Conservation (phyloP, 306 rosid species). For the Vigna unguiculata region DNA sequence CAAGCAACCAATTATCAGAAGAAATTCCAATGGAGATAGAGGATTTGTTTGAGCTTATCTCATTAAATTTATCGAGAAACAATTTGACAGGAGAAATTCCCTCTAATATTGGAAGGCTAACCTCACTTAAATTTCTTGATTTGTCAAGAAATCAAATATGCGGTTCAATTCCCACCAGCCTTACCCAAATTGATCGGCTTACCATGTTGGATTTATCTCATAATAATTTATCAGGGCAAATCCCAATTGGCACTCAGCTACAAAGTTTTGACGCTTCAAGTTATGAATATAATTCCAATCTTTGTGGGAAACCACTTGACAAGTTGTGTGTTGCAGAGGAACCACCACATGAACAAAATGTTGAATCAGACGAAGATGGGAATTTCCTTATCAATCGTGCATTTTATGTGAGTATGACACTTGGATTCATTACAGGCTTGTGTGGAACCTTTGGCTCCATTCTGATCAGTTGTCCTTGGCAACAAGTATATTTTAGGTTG, state of each 20-base stretch:
- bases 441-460: too few species aligned
- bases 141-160: neutral
- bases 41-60: neutral
- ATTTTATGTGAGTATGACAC: neutral
- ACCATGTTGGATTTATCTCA: too few species aligned
- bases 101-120: neutral
- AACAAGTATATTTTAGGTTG: too few species aligned
- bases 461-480: too few species aligned
- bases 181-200: neutral
- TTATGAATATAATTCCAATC: too few species aligned
- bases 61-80: conserved; percentile 35
- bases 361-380: neutral
- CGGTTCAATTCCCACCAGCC: neutral
- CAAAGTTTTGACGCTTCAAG: too few species aligned
- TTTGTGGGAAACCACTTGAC: too few species aligned
- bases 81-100: neutral
- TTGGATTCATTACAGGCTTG: too few species aligned
- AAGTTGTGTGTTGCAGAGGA: neutral
- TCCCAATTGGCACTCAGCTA: too few species aligned
- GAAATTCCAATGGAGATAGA: conserved; percentile 21
- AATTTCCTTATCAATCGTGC: neutral
- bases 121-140: neutral
- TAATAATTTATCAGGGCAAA: too few species aligned
- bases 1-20: conserved; percentile 18
- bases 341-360: neutral